A percentile compares a stretch with the other conserved stretches of the same genome.
Conservation (phyloP, 1,284 basidiomycete genomes). For the Melampsora americana region DNA sequence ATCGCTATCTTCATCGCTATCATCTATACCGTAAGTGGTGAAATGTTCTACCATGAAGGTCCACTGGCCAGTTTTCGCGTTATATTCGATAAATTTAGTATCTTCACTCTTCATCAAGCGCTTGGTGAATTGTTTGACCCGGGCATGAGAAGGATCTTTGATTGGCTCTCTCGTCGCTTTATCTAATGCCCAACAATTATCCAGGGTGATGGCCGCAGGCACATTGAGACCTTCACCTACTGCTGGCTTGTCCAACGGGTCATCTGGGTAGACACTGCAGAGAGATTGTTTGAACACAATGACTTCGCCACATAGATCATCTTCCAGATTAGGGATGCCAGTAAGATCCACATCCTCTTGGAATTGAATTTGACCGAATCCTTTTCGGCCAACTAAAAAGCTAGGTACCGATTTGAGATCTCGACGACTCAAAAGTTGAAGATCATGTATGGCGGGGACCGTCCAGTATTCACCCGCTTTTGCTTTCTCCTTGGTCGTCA, state of each 20-base stretch:
- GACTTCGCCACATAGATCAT: conserved; percentile 77
- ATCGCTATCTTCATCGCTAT: conserved; percentile 51
- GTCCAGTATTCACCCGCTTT: conserved; percentile 87
- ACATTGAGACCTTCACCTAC: conserved; percentile 86
- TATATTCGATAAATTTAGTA: conserved; percentile 79
- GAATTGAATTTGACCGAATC: conserved; percentile 87
- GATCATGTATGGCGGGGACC: conserved; percentile 68
- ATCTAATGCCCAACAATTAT: conserved; percentile 83
- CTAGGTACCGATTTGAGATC: conserved; percentile 67
- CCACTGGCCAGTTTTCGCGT: conserved; percentile 79
- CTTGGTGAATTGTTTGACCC: conserved; percentile 72
- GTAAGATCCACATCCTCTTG: conserved; percentile 89
- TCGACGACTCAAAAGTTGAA: conserved; percentile 68
- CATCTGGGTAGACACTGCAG: conserved; percentile 88
- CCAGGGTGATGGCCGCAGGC: conserved; percentile 71
- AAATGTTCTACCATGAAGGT: conserved; percentile 92
- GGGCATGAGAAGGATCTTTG: conserved; percentile 74
- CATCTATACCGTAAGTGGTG: conserved; percentile 54
- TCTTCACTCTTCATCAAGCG: conserved; percentile 78
- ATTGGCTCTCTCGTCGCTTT: conserved; percentile 87
- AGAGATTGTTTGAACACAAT: conserved; percentile 88
- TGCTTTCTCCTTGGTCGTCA: conserved; percentile 28
- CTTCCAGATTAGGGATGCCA: conserved; percentile 68
- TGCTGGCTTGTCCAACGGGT: conserved; percentile 70
- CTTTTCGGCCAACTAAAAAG: conserved; percentile 82